Percentiles rank a stretch among this genome's conserved stretches.
Conservation (phyloP, 1,284 basidiomycete genomes). For the Exobasidium cylindrosporum region DNA sequence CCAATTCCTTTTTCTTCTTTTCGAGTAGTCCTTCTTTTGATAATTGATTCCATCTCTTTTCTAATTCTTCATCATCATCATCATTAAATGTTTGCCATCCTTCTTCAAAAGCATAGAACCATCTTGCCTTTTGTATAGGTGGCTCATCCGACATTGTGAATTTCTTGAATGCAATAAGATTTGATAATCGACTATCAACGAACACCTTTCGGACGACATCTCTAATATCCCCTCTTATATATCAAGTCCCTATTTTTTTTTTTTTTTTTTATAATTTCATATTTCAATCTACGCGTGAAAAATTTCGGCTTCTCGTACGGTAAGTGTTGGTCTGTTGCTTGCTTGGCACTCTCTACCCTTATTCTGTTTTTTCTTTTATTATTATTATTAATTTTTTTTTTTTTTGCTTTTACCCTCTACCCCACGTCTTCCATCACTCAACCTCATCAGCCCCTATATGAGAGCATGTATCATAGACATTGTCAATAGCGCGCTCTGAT, state of each 20-base stretch:
- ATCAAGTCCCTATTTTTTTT: too few relatives aligned
- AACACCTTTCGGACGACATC: too few relatives aligned
- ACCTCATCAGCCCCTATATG: too few relatives aligned
- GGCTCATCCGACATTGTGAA: not conserved
- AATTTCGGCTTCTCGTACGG: not conserved
- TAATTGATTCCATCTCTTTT: constrained; percentile 31
- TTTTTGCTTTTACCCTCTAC: too few relatives aligned
- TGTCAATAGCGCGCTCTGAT: too few relatives aligned
- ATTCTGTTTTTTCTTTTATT: not conserved
- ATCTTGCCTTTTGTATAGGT: constrained; percentile 29
- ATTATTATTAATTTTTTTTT: not conserved
- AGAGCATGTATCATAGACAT: too few relatives aligned
- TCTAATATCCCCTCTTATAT: too few relatives aligned
- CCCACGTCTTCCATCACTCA: too few relatives aligned
- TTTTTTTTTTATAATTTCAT: too few relatives aligned
- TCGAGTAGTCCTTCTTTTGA: constrained; percentile 4
- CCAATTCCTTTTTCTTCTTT: constrained; percentile 13
- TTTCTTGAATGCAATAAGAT: too few relatives aligned
- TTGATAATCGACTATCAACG: too few relatives aligned
- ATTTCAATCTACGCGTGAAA: not conserved
- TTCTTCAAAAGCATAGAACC: constrained; percentile 47
- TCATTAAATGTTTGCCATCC: constrained; percentile 45
- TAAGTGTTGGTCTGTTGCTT: not conserved
- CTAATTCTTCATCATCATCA: constrained; percentile 38
- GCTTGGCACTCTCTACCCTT: too few relatives aligned